Conservation (phyloP, 306 rosid genomes). For the Mimosa bimucronata region DNA sequence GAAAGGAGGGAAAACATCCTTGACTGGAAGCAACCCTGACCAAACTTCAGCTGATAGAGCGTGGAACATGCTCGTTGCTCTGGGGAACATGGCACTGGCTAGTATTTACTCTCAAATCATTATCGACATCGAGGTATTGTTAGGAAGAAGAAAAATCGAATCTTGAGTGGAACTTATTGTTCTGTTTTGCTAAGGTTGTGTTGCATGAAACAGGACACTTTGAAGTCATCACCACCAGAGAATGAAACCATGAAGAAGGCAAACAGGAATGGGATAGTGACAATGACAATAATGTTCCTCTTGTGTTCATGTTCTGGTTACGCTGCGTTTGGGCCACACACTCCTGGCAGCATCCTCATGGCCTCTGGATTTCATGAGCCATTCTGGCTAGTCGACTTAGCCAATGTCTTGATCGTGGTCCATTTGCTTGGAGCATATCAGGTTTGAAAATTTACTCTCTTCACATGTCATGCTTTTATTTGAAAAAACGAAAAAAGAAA, state of each 20-base stretch:
- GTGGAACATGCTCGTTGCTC: slow-evolving; percentile 55
- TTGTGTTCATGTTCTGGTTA: slow-evolving; percentile 50
- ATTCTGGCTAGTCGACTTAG: slow-evolving; percentile 61
- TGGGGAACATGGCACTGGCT: slow-evolving; percentile 68
- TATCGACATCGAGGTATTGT: slow-evolving; percentile 53
- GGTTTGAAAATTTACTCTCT: slow-evolving; percentile 38
- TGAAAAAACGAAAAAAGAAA: background rate
- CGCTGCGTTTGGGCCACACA: slow-evolving; percentile 60
- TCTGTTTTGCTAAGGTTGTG: background rate
- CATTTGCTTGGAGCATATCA: slow-evolving; percentile 71
- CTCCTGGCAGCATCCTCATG: slow-evolving; percentile 61
- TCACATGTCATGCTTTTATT: background rate
- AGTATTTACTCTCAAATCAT: slow-evolving; percentile 43
- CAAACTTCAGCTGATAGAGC: slow-evolving; percentile 26
- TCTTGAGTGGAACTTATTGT: background rate
- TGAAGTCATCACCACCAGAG: slow-evolving; percentile 63
- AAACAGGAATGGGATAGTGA: slow-evolving; percentile 37
- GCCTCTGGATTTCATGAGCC: slow-evolving; percentile 60
- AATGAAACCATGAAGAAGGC: slow-evolving; percentile 68
- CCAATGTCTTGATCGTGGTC: slow-evolving; percentile 58
- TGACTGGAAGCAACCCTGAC: slow-evolving; percentile 21
- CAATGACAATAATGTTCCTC: slow-evolving; percentile 55
- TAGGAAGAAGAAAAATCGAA: background rate
- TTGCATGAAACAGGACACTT: slow-evolving; percentile 48
- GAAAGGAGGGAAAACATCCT: slow-evolving; percentile 39